These are phyloP conservation scores for Monilinia fructigena DNA, from an alignment of 2,329 filamentous ascomycete species.

Conservation along the genomic window DNA sequence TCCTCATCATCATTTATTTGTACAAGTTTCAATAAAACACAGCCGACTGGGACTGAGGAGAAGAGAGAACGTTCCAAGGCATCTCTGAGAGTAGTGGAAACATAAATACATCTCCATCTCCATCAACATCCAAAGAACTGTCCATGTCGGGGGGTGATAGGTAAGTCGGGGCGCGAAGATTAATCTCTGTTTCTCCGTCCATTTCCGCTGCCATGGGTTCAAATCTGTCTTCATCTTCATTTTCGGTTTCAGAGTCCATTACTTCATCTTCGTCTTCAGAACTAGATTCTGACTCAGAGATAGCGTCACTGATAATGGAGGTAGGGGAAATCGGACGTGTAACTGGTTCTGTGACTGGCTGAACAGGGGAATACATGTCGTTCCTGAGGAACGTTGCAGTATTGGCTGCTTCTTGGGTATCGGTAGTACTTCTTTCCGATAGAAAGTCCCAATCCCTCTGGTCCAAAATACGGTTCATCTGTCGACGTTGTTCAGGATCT, in stretches of 20 bases:
- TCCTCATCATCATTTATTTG: neutral
- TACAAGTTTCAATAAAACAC: neutral
- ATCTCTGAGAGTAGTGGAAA: neutral
- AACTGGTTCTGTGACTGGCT: neutral
- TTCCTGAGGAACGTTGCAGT: slow-evolving; percentile 23
- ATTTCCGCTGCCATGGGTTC: neutral
- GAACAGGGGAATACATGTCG: slow-evolving; percentile 18
- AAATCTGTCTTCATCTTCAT: slow-evolving; percentile 15
- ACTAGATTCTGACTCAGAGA: slow-evolving; percentile 6
- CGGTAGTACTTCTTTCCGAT: slow-evolving; percentile 20
- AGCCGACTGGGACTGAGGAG: neutral
- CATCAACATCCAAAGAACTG: neutral
- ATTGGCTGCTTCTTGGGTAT: slow-evolving; percentile 24
- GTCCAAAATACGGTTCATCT: slow-evolving; percentile 17
- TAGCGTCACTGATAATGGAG: slow-evolving; percentile 8
- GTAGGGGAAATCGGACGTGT: slow-evolving; percentile 1
- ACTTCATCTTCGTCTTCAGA: slow-evolving; percentile 21
- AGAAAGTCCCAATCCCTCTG: slow-evolving; percentile 22
- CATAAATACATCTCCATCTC: neutral
- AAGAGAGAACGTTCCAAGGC: neutral
- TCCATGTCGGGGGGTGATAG: neutral
- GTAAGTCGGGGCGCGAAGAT: neutral
- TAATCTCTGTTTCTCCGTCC: neutral
- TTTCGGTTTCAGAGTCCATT: slow-evolving; percentile 14
- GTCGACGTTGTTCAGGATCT: slow-evolving; percentile 21